Conservation (phyloP, 2,329 filamentous ascomycete genomes). For the Alternaria atra region DNA sequence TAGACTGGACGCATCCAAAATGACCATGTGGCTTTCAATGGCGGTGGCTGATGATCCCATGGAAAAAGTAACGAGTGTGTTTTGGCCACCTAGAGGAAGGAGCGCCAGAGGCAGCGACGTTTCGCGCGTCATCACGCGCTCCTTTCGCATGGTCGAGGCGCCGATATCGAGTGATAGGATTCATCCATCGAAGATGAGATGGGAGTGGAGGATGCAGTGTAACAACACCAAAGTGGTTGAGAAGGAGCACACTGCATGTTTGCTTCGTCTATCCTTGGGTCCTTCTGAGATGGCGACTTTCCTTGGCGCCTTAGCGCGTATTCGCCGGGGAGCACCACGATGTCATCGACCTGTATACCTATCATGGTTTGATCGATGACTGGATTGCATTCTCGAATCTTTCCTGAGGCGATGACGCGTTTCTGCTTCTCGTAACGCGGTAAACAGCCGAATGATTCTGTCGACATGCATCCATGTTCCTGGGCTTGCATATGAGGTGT, state of each 20-base stretch:
- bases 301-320: background rate
- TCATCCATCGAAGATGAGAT: background rate
- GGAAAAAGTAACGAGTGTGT: background rate
- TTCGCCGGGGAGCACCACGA: background rate
- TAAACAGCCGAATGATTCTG: background rate
- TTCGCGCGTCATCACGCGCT: slow-evolving; percentile 6
- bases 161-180: background rate
- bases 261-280: background rate
- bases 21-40: background rate
- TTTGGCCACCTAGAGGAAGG: background rate
- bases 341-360: background rate
- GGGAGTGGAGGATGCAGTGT: background rate
- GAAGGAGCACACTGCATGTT: background rate
- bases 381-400: background rate
- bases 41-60: background rate
- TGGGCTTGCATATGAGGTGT: background rate
- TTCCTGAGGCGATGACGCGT: background rate
- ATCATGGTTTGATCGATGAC: background rate
- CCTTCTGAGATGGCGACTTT: background rate
- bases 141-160: background rate
- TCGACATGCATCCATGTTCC: background rate
- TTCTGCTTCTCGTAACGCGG: background rate
- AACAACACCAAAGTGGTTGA: background rate
- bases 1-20: background rate
- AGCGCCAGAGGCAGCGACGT: slow-evolving; percentile 3